Conservation (phyloP, 257 asterid species). For the Jacaranda mimosifolia region DNA sequence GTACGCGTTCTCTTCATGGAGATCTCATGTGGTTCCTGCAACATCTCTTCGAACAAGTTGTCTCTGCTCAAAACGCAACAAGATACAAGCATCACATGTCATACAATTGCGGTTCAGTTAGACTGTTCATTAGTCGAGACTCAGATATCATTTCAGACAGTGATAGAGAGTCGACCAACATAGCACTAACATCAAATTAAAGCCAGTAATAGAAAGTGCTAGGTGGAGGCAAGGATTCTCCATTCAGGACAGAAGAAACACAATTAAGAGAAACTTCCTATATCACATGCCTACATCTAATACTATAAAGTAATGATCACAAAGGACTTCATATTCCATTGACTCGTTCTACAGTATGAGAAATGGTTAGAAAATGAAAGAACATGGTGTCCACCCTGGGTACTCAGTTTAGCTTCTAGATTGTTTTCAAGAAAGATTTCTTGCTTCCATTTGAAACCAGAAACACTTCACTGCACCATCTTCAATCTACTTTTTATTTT, state of each 20-base stretch:
- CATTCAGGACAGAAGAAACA: background rate
- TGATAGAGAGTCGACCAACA: background rate
- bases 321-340: background rate
- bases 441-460: slow-evolving; percentile 17
- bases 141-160: background rate
- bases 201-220: background rate
- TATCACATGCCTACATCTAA: background rate
- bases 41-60: slow-evolving; percentile 81
- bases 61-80: slow-evolving; percentile 61
- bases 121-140: slow-evolving; percentile 1
- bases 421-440: background rate
- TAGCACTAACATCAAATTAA: background rate
- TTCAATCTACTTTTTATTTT: slow-evolving; percentile 14
- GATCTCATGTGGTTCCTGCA: slow-evolving; percentile 94
- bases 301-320: background rate
- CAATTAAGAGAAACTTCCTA: background rate
- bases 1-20: slow-evolving; percentile 83
- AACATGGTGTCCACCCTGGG: background rate
- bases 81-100: slow-evolving; percentile 30
- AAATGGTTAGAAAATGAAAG: background rate
- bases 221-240: background rate
- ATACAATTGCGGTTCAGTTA: background rate
- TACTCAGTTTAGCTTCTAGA: slow-evolving; percentile 1
- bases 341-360: background rate
- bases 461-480: slow-evolving; percentile 16